phyloP scores from a whole-genome alignment of 129 eudicot genomes.

The Sambucus nigra region DNA sequence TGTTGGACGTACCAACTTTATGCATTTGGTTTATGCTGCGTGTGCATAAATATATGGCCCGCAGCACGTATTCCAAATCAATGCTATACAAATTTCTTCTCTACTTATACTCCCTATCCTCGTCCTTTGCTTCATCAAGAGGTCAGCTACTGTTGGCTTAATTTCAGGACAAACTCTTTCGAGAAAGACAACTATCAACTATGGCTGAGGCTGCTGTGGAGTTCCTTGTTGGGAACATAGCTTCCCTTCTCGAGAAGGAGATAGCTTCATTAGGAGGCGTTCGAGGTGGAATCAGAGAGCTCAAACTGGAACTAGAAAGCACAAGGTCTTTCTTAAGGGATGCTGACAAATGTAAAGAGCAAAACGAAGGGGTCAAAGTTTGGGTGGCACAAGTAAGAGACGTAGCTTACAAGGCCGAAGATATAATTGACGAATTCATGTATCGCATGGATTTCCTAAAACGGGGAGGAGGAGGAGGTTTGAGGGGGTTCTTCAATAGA shows the following conservation, averaged over 20 bases:
- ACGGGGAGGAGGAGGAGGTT: background rate
- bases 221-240: background rate
- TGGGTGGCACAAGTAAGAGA: conserved; percentile 9
- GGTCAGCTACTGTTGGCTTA: no score
- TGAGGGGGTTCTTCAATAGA: background rate
- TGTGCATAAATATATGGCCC: no score
- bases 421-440: conserved; percentile 7
- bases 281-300: background rate
- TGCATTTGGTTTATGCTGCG: no score
- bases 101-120: no score
- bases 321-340: conserved; percentile 3
- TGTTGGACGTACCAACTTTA: no score
- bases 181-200: no score
- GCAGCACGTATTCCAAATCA: no score
- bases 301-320: background rate
- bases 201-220: no score
- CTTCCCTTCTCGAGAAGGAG: background rate
- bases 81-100: no score
- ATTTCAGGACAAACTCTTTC: no score
- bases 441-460: background rate
- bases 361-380: background rate
- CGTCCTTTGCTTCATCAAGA: no score
- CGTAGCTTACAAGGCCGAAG: conserved; percentile 1
- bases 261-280: background rate
- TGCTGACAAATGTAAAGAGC: conserved; percentile 1